These are phyloP conservation scores for Rhizopogon vulgaris DNA, from an alignment of 768 basidiomycete genomes.

Conservation along the genomic window DNA sequence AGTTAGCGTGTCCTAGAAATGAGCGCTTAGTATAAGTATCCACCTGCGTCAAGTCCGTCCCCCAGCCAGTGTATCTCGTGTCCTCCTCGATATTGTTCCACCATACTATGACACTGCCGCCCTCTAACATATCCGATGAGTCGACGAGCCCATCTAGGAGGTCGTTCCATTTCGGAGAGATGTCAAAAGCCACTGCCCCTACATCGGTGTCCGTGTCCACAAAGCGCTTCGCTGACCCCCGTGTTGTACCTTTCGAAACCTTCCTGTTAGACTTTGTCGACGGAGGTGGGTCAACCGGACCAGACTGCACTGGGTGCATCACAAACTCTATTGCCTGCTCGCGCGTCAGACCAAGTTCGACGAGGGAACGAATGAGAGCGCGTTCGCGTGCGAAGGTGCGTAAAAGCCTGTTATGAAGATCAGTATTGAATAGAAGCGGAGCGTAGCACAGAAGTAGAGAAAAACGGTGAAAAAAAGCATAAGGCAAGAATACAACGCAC, in stretches of 20 bases:
- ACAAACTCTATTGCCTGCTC: slow-evolving; percentile 68
- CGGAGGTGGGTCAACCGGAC: slow-evolving; percentile 5
- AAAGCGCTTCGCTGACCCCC: slow-evolving; percentile 9
- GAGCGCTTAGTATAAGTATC: slow-evolving; percentile 29
- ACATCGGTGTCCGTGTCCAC: neutral
- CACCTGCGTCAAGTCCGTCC: slow-evolving; percentile 35
- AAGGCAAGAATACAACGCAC: slow-evolving; percentile 8
- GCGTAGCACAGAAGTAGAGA: neutral
- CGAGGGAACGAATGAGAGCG: slow-evolving; percentile 49
- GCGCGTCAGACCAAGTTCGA: slow-evolving; percentile 54
- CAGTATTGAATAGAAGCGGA: neutral
- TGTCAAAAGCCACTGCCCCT: slow-evolving; percentile 60
- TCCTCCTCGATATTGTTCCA: slow-evolving; percentile 93
- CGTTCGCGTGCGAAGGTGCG: slow-evolving; percentile 72
- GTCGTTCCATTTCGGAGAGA: slow-evolving; percentile 30
- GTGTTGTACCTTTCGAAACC: neutral
- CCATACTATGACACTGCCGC: slow-evolving; percentile 68
- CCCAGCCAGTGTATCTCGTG: slow-evolving; percentile 46
- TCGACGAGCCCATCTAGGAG: slow-evolving; percentile 74
- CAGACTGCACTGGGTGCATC: slow-evolving; percentile 53
- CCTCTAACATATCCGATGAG: slow-evolving; percentile 82
- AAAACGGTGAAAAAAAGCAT: neutral
- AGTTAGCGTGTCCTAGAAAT: neutral
- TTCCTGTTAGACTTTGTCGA: neutral
- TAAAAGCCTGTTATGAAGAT: slow-evolving; percentile 41